phyloP scores from a whole-genome alignment of 2,329 filamentous ascomycete genomes.

The Aspergillus sp. region DNA sequence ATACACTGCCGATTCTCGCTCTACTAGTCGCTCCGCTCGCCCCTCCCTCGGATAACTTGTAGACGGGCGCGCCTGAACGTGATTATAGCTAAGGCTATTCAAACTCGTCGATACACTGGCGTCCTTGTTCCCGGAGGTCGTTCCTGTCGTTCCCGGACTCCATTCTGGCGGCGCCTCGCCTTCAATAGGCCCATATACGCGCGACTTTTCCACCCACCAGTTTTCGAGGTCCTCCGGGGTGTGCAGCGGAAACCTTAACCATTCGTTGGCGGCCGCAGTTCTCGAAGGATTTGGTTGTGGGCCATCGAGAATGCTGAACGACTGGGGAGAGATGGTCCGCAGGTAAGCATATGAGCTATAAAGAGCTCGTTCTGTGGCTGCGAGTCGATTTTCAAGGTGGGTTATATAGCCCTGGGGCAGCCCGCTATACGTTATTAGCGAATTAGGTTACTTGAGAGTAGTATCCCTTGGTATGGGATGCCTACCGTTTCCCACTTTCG shows the following conservation, averaged over 20 bases:
- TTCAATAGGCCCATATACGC: conserved; percentile 1
- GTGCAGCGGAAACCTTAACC: conserved; percentile 3
- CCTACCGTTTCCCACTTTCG: conserved; percentile 22
- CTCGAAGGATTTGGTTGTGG: conserved; percentile 2
- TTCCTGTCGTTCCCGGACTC: not conserved
- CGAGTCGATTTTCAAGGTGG: conserved; percentile 39
- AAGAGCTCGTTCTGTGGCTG: conserved; percentile 29
- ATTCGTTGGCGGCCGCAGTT: conserved; percentile 7
- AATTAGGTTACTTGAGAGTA: not conserved
- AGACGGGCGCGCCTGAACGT: not conserved
- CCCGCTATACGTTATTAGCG: conserved; percentile 8
- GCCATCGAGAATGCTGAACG: not conserved
- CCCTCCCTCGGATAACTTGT: conserved; percentile 4
- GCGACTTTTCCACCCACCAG: conserved; percentile 9
- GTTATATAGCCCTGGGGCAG: conserved; percentile 40
- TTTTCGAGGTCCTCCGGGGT: conserved; percentile 7
- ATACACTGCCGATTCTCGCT: conserved; percentile 8
- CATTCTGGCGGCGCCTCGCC: conserved; percentile 1
- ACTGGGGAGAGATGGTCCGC: conserved; percentile 1
- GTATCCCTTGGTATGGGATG: not conserved
- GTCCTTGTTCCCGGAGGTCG: not conserved
- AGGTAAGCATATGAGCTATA: conserved; percentile 12
- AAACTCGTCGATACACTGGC: not conserved
- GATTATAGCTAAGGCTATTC: not conserved
- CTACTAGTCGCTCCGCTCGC: conserved; percentile 6